Evolutionary conservation across 768 basidiomycete genomes (phyloP), one percentile per base, ranked within the genome.

Genomic region (Infundibulicybe gibba): DNA sequence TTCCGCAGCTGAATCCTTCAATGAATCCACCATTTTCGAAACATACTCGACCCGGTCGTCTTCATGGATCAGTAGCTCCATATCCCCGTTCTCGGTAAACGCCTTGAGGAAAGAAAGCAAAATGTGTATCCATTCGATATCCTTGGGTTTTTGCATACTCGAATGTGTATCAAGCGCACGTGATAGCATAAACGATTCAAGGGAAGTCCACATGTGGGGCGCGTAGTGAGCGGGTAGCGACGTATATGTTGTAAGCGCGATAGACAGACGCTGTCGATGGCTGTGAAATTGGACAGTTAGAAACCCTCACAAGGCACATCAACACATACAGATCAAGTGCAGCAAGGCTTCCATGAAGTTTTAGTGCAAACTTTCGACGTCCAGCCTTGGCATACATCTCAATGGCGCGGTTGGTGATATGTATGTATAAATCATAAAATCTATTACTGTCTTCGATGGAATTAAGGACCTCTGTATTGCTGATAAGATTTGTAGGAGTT

Each of bases 171-270:
- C 79, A 33, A 94, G 68, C 1, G 89, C 87, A 41, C 76, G 76
- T 11, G 81, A 82, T 15, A 92, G 76, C 79, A 91, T 88, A 54
- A 81, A 81, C 2, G 83, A 83, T 57, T 93, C 87, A 39, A 93
- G 65, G 8, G 85, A 84, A 19, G 81, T 77, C 91, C 91, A 94
- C 59, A 75, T 74, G 60, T 89, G 85, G 6, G 87, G 87, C 0
- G 84, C 81, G 62, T 92, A 93, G 57, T 92, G 90, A 9, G 85
- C 87, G 1, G 92, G 87, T n/a, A 95, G 74, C 2, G 87, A 87
- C 0, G 80, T 76, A 59, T 82, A 94, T 35, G 85, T 81, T 17
- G 79, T 71, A 19, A 90, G 69, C 4, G 92, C 90, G 15, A 69
- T 72, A 5, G 70, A 61, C 25, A 84, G 67, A 13, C 81, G 80